Evolutionary conservation across 2,329 filamentous ascomycete genomes (phyloP), one percentile per base, ranked within the genome.

Genomic region (Xylaria sp.): DNA sequence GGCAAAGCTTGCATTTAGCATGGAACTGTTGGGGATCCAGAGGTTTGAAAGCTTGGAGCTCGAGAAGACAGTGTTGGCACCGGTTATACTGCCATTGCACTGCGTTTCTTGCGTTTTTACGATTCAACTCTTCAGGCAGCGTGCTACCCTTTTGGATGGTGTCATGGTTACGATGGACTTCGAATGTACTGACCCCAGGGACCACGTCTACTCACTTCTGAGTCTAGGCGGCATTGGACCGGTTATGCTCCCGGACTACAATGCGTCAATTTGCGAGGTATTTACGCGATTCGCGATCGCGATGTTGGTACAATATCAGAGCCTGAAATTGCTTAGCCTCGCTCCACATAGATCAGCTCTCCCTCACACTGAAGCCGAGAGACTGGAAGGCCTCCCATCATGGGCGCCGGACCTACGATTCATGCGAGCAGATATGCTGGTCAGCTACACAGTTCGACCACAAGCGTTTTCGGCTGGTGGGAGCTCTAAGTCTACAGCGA

Each of bases 121-220:
- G 43, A 44, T 54, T 4, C 43, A 51, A 15, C 3, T 40, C 5
- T 58, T 19, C n/a, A 23, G 54, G 15, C 21, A 37, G 1, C 15
- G 15, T 5, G 44, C 31, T 3, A 62, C 60, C 3, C 43, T 62
- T 6, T 9, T 62, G 31, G 60, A 62, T 44, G 60, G 54, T 10
- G 25, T 62, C 15, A 9, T 43, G 6, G 13, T 13, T 38, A 54
- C 48, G 23, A 44, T 27, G 2, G 8, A 19, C 2, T 62, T 62
- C 31, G 2, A 27, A 7, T 62, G 60, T 19, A 62, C 60, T 4
- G 60, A 54, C 29, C 29, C 43, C 2, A 44, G 37, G 11, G 60
- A 62, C 15, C 54, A 54, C 19, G 29, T 62, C 17, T 62, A 62
- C 19, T 51, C 54, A 19, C 54, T 62, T 17, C 54, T 58, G 15